phyloP scores from a whole-genome alignment of 2,329 filamentous ascomycete genomes.

The Pseudodiploospora longispora region DNA sequence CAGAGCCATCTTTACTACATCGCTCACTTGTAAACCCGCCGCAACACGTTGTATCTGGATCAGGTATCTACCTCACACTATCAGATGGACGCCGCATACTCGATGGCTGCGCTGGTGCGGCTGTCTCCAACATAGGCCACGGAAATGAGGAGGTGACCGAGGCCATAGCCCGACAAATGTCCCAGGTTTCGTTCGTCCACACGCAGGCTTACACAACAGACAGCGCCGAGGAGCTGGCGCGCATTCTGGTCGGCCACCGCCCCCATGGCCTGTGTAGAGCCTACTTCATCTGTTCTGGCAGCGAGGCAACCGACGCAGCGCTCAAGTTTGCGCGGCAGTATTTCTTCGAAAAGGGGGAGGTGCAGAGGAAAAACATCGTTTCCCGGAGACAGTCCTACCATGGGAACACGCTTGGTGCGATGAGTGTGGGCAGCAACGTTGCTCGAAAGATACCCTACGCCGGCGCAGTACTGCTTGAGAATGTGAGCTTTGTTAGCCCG shows the following conservation, averaged over 20 bases:
- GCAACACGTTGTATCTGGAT: slow-evolving; percentile 32
- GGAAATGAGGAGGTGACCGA: slow-evolving; percentile 51
- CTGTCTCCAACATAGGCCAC: slow-evolving; percentile 50
- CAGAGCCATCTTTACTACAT: slow-evolving; percentile 23
- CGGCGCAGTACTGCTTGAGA: slow-evolving; percentile 20
- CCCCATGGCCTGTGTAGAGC: slow-evolving; percentile 28
- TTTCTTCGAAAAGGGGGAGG: slow-evolving; percentile 30
- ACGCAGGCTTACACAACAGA: slow-evolving; percentile 37
- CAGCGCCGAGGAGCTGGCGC: slow-evolving; percentile 32
- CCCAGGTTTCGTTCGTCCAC: slow-evolving; percentile 40
- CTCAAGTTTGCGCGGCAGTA: slow-evolving; percentile 44
- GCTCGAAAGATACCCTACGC: slow-evolving; percentile 54
- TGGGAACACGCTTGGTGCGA: slow-evolving; percentile 50
- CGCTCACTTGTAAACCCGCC: slow-evolving; percentile 24
- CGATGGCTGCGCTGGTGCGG: slow-evolving; percentile 66
- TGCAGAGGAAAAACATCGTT: slow-evolving; percentile 31
- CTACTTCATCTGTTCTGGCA: slow-evolving; percentile 25
- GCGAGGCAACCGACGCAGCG: slow-evolving; percentile 37
- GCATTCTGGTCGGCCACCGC: slow-evolving; percentile 30
- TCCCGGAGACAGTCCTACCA: slow-evolving; percentile 37
- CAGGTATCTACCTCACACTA: slow-evolving; percentile 27
- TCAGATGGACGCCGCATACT: slow-evolving; percentile 39
- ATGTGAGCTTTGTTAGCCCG: slow-evolving; percentile 54
- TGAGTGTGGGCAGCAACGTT: slow-evolving; percentile 56
- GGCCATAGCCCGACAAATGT: slow-evolving; percentile 52